Base-by-base conservation (phyloP, 495 filamentous ascomycete species). In the Zalerion maritima region DNA sequence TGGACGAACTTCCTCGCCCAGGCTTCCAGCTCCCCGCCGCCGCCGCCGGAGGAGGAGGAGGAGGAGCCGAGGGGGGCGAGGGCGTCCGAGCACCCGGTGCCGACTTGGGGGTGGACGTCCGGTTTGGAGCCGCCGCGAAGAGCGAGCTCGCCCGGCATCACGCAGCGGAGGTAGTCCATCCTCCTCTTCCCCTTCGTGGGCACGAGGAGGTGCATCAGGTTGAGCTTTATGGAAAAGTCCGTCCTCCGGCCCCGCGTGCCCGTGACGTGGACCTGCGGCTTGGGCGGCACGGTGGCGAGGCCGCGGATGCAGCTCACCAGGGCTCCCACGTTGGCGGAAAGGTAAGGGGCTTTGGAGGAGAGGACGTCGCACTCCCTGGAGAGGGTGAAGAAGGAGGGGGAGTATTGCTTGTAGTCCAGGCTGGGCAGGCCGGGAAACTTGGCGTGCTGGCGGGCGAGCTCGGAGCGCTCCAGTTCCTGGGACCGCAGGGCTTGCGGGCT, bases 121-220 rank as follows among this genome's bases (percentile, higher is more conserved):
- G 56, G 50, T 21, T 60, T 57, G 28, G 18, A 43, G 16, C 55
- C 58, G 1, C 64, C 67, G 15, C 67, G 54, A 19, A 52, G 54
- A 1, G 60, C 64, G 14, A 60, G 24, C 40, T 69, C 65, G 8
- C 52, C 59, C 10, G 42, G 40, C 0, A 45, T 52, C n/a, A 69
- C 61, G 29, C 62, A 55, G 25, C 62, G 57, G 31, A 71, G 46
- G 43, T 68, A 69, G 36, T 71, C 64, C 48, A 66, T 55, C 9
- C 54, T 42, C 21, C 52, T 37, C 2, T 31, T 34, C n/a, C 46
- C 26, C 28, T 56, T 36, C 20, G 51, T 38, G 30, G 60, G 39
- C 29, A 69, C 45, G 7, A 71, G 50, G 18, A 68, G 40, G 22
- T 46, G 51, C 53, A 71, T 60, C 19, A 67, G 50, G 35, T 71